Conservation (phyloP, 495 filamentous ascomycete species). For the Beverwykella pulmonaria region DNA sequence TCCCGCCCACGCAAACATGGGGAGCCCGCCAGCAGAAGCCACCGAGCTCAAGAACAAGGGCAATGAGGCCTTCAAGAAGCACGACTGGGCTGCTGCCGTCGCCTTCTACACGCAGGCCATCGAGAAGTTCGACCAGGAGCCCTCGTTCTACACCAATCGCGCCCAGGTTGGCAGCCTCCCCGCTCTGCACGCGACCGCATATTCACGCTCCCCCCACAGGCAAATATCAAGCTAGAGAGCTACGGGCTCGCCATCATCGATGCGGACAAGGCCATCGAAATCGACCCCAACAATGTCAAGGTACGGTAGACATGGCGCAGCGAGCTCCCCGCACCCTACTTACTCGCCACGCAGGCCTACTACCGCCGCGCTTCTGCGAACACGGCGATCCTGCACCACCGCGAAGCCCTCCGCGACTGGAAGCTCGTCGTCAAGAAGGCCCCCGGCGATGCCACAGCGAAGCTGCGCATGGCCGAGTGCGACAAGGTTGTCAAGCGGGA, state of each 20-base stretch:
- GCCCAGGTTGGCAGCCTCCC: constrained; percentile 70
- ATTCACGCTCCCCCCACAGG: constrained; percentile 53
- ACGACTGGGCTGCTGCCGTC: constrained; percentile 84
- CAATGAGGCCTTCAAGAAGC: constrained; percentile 85
- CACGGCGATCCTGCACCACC: constrained; percentile 83
- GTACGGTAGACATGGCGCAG: constrained; percentile 47
- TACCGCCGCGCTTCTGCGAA: constrained; percentile 91
- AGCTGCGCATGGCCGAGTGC: constrained; percentile 84
- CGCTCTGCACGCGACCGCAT: constrained; percentile 16
- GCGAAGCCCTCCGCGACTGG: constrained; percentile 89
- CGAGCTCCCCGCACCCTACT: constrained; percentile 3
- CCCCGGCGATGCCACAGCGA: constrained; percentile 86
- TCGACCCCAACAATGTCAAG: constrained; percentile 87
- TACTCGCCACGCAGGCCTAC: constrained; percentile 67
- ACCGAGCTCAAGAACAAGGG: constrained; percentile 86
- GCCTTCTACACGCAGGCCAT: constrained; percentile 91
- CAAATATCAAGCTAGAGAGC: constrained; percentile 91
- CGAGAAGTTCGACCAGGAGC: constrained; percentile 77
- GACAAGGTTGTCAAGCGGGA: constrained; percentile 88
- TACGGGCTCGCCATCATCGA: constrained; percentile 92
- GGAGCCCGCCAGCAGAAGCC: constrained; percentile 65
- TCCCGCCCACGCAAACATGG: constrained; percentile 32
- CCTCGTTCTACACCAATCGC: constrained; percentile 89
- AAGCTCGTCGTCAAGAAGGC: constrained; percentile 85
- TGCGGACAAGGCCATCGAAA: constrained; percentile 89